These are phyloP conservation scores for Claviceps pazoutovae DNA, from an alignment of 2,329 filamentous ascomycete species.

Conservation along the genomic window DNA sequence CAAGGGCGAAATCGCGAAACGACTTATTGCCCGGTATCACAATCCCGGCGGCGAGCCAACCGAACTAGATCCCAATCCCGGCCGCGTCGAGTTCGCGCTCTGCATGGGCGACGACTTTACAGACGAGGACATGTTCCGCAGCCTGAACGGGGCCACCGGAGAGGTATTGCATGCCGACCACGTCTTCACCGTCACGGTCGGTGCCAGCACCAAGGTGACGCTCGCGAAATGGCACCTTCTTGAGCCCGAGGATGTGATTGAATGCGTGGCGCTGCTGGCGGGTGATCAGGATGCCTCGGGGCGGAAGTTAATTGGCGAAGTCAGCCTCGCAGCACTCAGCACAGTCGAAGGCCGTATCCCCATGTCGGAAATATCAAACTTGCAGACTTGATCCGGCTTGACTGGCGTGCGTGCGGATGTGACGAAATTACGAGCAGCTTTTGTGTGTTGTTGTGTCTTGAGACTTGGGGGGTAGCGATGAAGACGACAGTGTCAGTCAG, in stretches of 20 bases:
- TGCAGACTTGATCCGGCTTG: neutral
- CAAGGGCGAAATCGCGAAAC: conserved; percentile 89
- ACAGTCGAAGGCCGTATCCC: conserved; percentile 38
- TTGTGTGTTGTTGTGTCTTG: neutral
- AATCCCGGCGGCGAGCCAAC: conserved; percentile 30
- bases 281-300: conserved; percentile 27
- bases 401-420: neutral
- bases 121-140: conserved; percentile 92
- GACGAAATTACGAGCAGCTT: neutral
- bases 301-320: conserved; percentile 30
- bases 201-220: conserved; percentile 82
- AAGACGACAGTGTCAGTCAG: too few relatives aligned
- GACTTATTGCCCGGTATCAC: conserved; percentile 62
- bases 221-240: conserved; percentile 80
- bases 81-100: conserved; percentile 69
- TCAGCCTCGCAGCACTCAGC: conserved; percentile 42
- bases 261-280: conserved; percentile 43
- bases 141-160: conserved; percentile 47
- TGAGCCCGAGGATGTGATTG: conserved; percentile 79
- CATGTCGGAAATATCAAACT: neutral
- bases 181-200: conserved; percentile 84
- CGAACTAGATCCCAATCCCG: conserved; percentile 25
- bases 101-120: conserved; percentile 94
- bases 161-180: conserved; percentile 43
- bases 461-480: too few relatives aligned